Conservation (phyloP, 2,329 filamentous ascomycete species). For the Gnomoniopsis smithogilvyi region DNA sequence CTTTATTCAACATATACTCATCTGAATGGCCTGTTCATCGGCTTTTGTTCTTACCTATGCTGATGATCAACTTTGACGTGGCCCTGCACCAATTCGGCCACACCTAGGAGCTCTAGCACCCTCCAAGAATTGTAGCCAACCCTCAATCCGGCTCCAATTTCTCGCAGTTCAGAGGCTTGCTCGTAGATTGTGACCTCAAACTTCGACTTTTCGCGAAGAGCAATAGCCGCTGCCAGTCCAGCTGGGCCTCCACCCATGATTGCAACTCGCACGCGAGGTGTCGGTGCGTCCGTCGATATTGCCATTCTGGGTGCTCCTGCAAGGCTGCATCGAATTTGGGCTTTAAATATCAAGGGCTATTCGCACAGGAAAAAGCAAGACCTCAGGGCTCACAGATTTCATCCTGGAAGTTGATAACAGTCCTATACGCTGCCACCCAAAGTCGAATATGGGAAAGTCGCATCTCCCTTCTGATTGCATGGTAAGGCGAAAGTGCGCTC, state of each 20-base stretch:
- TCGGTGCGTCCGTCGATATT: background rate
- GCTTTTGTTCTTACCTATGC: slow-evolving; percentile 4
- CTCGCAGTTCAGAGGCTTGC: slow-evolving; percentile 8
- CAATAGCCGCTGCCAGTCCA: slow-evolving; percentile 6
- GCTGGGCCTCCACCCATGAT: slow-evolving; percentile 10
- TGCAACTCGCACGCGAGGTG: background rate
- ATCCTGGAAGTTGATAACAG: accelerated
- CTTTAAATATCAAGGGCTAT: background rate
- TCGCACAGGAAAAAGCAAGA: too few species aligned
- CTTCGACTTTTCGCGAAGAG: background rate
- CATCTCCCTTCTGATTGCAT: background rate
- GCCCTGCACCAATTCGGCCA: slow-evolving; percentile 3
- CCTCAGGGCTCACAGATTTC: background rate
- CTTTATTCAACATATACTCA: background rate
- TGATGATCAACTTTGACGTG: slow-evolving; percentile 14
- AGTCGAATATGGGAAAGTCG: background rate
- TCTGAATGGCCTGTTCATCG: background rate
- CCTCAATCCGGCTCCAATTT: slow-evolving; percentile 5
- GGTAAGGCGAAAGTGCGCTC: background rate
- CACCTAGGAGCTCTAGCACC: slow-evolving; percentile 10
- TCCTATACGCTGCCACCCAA: background rate
- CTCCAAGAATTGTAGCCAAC: slow-evolving; percentile 13
- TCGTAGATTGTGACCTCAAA: slow-evolving; percentile 8
- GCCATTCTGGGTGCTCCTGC: background rate
- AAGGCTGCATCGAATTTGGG: accelerated